A percentile compares a stretch with the other conserved stretches of the same genome.
phyloP scores from a whole-genome alignment of 352 stramenopile species.

The Globisporangium orthogonon region DNA sequence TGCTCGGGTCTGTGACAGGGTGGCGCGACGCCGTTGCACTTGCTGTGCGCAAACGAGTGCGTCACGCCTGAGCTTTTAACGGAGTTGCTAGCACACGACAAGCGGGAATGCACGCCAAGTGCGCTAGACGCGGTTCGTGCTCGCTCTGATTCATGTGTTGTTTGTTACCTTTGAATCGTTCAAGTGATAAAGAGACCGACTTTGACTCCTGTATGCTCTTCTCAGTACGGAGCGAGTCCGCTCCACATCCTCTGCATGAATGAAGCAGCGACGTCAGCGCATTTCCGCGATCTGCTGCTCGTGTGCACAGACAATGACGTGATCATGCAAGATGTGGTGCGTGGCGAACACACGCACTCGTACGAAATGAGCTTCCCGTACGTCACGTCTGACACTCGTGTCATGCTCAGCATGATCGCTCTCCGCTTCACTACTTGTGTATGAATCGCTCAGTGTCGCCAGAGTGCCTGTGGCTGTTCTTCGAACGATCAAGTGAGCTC shows the following conservation, averaged over 20 bases:
- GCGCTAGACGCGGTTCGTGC: constrained; percentile 4
- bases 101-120: constrained; percentile 15
- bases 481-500: constrained; percentile 49
- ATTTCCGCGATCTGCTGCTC: constrained; percentile 34
- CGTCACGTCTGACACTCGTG: background rate
- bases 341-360: background rate
- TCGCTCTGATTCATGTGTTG: too few species aligned
- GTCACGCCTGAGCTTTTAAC: constrained; percentile 32
- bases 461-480: constrained; percentile 66
- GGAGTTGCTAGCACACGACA: constrained; percentile 33
- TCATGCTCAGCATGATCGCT: constrained; percentile 30
- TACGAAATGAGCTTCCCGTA: too few species aligned
- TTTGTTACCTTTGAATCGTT: background rate
- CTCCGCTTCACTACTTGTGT: constrained; percentile 67
- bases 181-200: background rate
- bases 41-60: constrained; percentile 41
- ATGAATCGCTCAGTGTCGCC: constrained; percentile 48
- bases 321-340: constrained; percentile 35
- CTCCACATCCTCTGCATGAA: constrained; percentile 71
- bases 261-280: constrained; percentile 25
- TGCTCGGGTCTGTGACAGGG: constrained; percentile 15
- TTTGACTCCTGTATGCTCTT: background rate
- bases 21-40: constrained; percentile 34
- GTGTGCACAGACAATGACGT: constrained; percentile 28
- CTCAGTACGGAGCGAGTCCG: constrained; percentile 46